Evolutionary conservation across 306 rosid species (phyloP), one percentile per base, ranked within the genome.

Genomic region (Castanea mollissima): DNA sequence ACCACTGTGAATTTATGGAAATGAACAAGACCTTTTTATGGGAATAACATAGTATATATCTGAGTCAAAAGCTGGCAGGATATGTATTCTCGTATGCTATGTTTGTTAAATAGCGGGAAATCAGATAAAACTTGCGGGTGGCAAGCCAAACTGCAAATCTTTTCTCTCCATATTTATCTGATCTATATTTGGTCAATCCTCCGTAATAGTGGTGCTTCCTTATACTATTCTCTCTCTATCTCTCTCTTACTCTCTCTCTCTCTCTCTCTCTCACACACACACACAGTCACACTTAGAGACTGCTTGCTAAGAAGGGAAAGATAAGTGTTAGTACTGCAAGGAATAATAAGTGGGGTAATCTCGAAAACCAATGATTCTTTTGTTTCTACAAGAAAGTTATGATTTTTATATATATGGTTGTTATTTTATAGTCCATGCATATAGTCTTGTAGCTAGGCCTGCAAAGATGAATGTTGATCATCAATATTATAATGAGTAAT

Each of bases 311-410:
- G 59, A 80, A 71, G 73, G 62, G 15, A 34, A 74, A 84, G 83
- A 70, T 63, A 78, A 76, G 83, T 46, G 73, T 70, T 58, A 77
- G 18, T 76, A 5, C 49, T 72, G 60, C 77, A 77, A 38, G 67
- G 62, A 75, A 79, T 85, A 82, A 75, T 83, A 81, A 79, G 78
- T 70, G 77, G 73, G 67, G 67, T 71, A 54, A 64, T 84, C 90
- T 83, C 88, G 80, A 15, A 41, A 81, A 85, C 84, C 92, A 52
- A 83, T 85, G 86, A 46, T 85, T 83, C 84, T 87, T 82, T 76
- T 75, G 74, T 87, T 58, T 82, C 85, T 58, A 69, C 68, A 46
- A 78, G 68, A 73, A 82, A 86, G 83, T 60, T 65, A 21, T 55
- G 74, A 0, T 81, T 11, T 6, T 82, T 56, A 75, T 71, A 71